phyloP scores from a whole-genome alignment of 2,329 filamentous ascomycete species.

The Curvularia hawaiiensis region DNA sequence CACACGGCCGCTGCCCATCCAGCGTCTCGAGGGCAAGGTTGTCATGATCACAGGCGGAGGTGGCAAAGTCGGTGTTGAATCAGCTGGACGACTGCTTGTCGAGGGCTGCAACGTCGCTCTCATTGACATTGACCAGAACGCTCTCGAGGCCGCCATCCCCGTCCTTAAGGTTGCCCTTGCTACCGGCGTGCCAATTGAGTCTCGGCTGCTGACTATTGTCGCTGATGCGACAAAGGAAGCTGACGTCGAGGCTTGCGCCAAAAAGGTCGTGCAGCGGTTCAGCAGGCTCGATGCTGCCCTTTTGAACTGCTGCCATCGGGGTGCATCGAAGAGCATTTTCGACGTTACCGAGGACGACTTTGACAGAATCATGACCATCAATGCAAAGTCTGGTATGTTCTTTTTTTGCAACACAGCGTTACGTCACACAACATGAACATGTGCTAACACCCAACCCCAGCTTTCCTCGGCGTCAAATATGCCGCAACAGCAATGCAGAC shows the following conservation, averaged over 20 bases:
- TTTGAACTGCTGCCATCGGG: slow-evolving; percentile 36
- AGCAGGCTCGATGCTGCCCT: slow-evolving; percentile 36
- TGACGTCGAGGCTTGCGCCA: slow-evolving; percentile 34
- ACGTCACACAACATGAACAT: background rate
- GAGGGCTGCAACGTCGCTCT: slow-evolving; percentile 48
- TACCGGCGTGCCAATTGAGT: slow-evolving; percentile 32
- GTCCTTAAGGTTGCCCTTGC: slow-evolving; percentile 32
- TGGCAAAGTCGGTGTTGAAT: slow-evolving; percentile 44
- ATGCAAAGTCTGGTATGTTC: slow-evolving; percentile 46
- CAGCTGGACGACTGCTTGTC: slow-evolving; percentile 41
- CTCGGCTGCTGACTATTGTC: slow-evolving; percentile 38
- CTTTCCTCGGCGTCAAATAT: slow-evolving; percentile 48
- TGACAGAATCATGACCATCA: slow-evolving; percentile 46
- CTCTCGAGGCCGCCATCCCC: slow-evolving; percentile 34
- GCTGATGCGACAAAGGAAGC: slow-evolving; percentile 44
- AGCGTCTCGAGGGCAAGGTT: slow-evolving; percentile 40
- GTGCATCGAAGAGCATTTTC: slow-evolving; percentile 39
- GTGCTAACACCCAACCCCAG: slow-evolving; percentile 19
- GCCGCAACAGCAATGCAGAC: slow-evolving; percentile 41
- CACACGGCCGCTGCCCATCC: slow-evolving; percentile 34
- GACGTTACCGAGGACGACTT: slow-evolving; percentile 46
- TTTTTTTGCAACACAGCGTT: background rate
- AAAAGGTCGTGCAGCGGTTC: slow-evolving; percentile 35
- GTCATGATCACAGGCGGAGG: slow-evolving; percentile 43
- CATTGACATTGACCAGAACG: slow-evolving; percentile 41